phyloP scores from a whole-genome alignment of 2,329 filamentous ascomycete genomes.

The Niveomyces coronatus region DNA sequence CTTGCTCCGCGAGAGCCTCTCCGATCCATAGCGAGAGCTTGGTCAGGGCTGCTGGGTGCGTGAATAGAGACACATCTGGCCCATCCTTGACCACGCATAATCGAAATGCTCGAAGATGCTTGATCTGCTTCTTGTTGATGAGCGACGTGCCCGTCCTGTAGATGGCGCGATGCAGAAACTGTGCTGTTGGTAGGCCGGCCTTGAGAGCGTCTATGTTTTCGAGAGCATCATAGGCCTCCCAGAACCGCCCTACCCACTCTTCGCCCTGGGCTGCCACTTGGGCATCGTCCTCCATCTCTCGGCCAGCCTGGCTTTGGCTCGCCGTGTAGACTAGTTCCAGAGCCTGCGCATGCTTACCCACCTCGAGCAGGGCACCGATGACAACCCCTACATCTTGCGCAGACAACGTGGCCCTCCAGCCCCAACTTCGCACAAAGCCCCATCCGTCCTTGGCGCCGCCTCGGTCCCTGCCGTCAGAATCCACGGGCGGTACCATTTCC shows the following conservation, averaged over 20 bases:
- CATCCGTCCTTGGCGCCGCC: slow-evolving; percentile 77
- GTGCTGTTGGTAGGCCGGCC: slow-evolving; percentile 67
- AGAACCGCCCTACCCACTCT: slow-evolving; percentile 58
- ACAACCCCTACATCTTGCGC: slow-evolving; percentile 92
- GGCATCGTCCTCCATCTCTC: slow-evolving; percentile 36
- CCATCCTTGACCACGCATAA: slow-evolving; percentile 95
- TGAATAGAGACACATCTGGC: slow-evolving; percentile 83
- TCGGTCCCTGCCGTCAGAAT: slow-evolving; percentile 58
- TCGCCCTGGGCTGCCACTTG: slow-evolving; percentile 44
- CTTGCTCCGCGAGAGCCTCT: slow-evolving; percentile 83
- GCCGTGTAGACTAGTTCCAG: slow-evolving; percentile 20
- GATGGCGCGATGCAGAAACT: slow-evolving; percentile 84
- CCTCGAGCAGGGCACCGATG: slow-evolving; percentile 83
- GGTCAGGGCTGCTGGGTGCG: slow-evolving; percentile 82
- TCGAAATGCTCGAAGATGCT: slow-evolving; percentile 82
- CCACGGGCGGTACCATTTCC: slow-evolving; percentile 74
- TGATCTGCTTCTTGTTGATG: slow-evolving; percentile 88
- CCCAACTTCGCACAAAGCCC: slow-evolving; percentile 97
- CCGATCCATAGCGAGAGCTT: slow-evolving; percentile 92
- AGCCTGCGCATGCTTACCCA: slow-evolving; percentile 51
- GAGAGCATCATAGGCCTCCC: slow-evolving; percentile 62
- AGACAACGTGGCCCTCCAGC: slow-evolving; percentile 88
- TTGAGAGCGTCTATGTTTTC: slow-evolving; percentile 67
- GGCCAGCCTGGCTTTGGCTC: slow-evolving; percentile 26
- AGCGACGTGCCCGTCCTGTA: slow-evolving; percentile 85